Evolutionary conservation across 345 rosid genomes (phyloP).

Genomic region (Isatis tinctoria): DNA sequence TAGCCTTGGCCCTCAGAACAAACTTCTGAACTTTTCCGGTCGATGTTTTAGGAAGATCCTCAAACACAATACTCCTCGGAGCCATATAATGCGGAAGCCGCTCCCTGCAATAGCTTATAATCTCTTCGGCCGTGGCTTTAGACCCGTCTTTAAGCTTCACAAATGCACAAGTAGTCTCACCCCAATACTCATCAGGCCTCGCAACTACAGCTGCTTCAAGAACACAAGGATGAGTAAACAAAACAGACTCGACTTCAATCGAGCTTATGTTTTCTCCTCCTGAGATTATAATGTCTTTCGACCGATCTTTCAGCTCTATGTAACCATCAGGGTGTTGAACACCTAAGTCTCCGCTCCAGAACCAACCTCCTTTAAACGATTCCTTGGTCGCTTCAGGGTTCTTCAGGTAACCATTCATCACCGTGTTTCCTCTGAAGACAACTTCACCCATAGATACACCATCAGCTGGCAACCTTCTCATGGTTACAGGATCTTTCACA

Average conservation of each 20-base stretch:
- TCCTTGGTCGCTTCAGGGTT: conserved; percentile 55
- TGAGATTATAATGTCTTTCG: conserved; percentile 69
- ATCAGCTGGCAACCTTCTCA: conserved; percentile 59
- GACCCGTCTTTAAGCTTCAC: conserved; percentile 59
- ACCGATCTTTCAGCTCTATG: conserved; percentile 67
- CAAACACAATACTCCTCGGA: conserved; percentile 58
- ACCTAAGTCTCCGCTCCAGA: conserved; percentile 67
- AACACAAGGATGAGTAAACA: conserved; percentile 62
- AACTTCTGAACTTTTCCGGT: conserved; percentile 73
- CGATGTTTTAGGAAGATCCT: conserved; percentile 69
- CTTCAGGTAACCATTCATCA: conserved; percentile 74
- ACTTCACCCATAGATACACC: conserved; percentile 69
- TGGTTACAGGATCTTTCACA: conserved; percentile 52
- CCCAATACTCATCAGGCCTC: conserved; percentile 71
- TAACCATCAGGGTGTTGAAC: conserved; percentile 70
- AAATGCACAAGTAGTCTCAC: conserved; percentile 75
- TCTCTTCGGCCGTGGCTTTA: conserved; percentile 38
- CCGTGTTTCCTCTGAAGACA: conserved; percentile 72
- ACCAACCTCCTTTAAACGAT: conserved; percentile 73
- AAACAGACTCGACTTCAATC: conserved; percentile 61
- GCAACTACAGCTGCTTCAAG: conserved; percentile 76
- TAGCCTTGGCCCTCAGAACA: conserved; percentile 53
- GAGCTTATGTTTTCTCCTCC: conserved; percentile 84
- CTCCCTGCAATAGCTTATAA: conserved; percentile 53
- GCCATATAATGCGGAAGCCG: conserved; percentile 62